These are phyloP conservation scores for Neonectria sp. DNA, from an alignment of 2,329 filamentous ascomycete species.

Conservation along the genomic window DNA sequence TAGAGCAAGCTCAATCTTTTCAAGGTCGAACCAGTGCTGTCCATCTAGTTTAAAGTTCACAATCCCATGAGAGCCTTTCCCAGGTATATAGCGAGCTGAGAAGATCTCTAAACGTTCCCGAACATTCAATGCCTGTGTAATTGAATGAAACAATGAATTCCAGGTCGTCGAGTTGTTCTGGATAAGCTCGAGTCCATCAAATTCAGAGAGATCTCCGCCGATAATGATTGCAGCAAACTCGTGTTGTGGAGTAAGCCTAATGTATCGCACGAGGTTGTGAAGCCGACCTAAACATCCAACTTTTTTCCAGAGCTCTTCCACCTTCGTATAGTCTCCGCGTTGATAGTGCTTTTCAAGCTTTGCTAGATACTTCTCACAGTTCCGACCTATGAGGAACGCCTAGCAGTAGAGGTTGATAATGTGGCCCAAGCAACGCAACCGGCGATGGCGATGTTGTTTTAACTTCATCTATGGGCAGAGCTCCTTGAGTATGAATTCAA, in stretches of 20 bases:
- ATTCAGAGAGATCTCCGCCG: neutral
- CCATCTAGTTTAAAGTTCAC: neutral
- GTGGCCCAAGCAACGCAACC: too few relatives aligned
- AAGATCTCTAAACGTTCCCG: neutral
- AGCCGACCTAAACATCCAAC: neutral
- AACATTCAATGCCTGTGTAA: neutral
- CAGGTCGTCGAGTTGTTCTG: neutral
- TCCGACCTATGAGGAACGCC: neutral
- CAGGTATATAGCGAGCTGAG: neutral
- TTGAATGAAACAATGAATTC: neutral
- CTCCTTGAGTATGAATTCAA: neutral
- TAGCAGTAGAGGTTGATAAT: too few relatives aligned
- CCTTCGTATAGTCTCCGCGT: neutral
- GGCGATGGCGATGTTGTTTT: neutral
- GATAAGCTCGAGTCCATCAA: neutral
- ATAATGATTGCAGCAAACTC: conserved; percentile 1
- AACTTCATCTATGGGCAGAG: neutral
- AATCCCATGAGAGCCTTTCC: conserved; percentile 1
- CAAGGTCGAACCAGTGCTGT: neutral
- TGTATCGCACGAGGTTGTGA: neutral
- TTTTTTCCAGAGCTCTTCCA: neutral
- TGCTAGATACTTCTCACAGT: neutral
- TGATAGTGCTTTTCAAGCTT: neutral
- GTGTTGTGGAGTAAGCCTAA: neutral
- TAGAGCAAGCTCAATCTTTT: neutral